Percentiles rank a stretch among this genome's conserved stretches.
phyloP scores from a whole-genome alignment of 192 early-diverging fungal species.

The Mortierella antarctica region DNA sequence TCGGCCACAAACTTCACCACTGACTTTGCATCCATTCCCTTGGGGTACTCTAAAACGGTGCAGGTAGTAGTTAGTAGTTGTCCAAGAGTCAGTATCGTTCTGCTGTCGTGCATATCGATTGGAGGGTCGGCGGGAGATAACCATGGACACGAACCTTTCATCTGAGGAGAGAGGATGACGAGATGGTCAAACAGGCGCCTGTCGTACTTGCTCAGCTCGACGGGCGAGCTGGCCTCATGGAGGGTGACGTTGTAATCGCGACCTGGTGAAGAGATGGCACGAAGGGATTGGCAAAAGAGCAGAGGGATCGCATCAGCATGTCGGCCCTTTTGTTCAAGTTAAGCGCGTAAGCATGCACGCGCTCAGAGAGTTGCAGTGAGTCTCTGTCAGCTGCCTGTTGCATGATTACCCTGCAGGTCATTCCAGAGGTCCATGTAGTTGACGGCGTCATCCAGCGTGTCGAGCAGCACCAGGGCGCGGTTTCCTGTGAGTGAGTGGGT shows the following conservation, averaged over 20 bases:
- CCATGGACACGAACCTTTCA: slow-evolving; percentile 60
- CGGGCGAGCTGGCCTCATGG: slow-evolving; percentile 62
- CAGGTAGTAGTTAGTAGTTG: not conserved
- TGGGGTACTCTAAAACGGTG: slow-evolving; percentile 56
- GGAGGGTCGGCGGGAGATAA: not conserved
- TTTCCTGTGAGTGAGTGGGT: slow-evolving; percentile 69
- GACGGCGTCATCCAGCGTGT: slow-evolving; percentile 57
- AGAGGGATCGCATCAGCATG: not conserved
- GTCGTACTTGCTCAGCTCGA: slow-evolving; percentile 68
- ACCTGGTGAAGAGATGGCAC: slow-evolving; percentile 47
- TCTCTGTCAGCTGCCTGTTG: not conserved
- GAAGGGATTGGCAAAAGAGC: not conserved
- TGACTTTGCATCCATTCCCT: slow-evolving; percentile 59
- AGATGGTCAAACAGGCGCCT: slow-evolving; percentile 84
- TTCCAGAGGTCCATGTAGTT: slow-evolving; percentile 68
- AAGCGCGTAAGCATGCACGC: not conserved
- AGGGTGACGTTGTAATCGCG: slow-evolving; percentile 70
- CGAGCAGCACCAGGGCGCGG: slow-evolving; percentile 77
- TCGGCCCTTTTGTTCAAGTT: slow-evolving; percentile 14
- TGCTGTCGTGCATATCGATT: not conserved
- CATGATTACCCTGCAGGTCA: slow-evolving; percentile 63
- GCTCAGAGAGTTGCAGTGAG: not conserved
- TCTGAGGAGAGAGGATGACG: slow-evolving; percentile 81
- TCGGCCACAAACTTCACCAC: slow-evolving; percentile 89
- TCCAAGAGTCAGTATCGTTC: not conserved